These are phyloP conservation scores for Chalciporus sphaerocephalus DNA, from an alignment of 768 basidiomycete genomes.

Conservation along the genomic window DNA sequence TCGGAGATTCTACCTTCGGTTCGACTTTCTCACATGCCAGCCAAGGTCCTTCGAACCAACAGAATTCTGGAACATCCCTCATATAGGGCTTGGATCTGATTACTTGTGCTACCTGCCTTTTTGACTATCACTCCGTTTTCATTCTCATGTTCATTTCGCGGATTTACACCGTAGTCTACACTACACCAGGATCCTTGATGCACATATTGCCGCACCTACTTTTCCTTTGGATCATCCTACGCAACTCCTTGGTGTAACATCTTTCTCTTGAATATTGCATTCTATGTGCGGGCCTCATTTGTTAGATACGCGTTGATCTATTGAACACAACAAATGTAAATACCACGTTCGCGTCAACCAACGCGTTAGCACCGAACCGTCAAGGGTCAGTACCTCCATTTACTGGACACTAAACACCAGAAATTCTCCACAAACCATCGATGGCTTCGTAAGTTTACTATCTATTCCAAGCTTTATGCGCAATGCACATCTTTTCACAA, in stretches of 20 bases:
- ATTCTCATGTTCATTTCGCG: background rate
- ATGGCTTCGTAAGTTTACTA: constrained; percentile 26
- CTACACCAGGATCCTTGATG: constrained; percentile 3
- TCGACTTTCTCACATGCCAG: constrained; percentile 18
- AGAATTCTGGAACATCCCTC: constrained; percentile 44
- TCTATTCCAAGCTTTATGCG: background rate
- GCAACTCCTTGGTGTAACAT: constrained; percentile 19
- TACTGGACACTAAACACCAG: too few relatives aligned
- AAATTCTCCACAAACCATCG: background rate
- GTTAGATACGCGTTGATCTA: too few relatives aligned
- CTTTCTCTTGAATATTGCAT: constrained; percentile 18
- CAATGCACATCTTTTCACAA: background rate
- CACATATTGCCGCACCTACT: constrained; percentile 6
- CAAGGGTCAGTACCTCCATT: too few relatives aligned
- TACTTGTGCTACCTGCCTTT: background rate
- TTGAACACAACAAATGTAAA: constrained; percentile 16
- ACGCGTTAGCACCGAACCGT: too few relatives aligned
- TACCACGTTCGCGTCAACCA: constrained; percentile 17
- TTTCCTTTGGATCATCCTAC: background rate
- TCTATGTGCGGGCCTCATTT: constrained; percentile 5
- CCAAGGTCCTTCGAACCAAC: constrained; percentile 23
- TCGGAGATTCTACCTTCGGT: constrained; percentile 23
- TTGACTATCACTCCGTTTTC: background rate
- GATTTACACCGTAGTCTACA: constrained; percentile 10
- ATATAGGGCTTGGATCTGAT: constrained; percentile 35